phyloP scores from a whole-genome alignment of 345 rosid genomes.

The Syzygium grande region DNA sequence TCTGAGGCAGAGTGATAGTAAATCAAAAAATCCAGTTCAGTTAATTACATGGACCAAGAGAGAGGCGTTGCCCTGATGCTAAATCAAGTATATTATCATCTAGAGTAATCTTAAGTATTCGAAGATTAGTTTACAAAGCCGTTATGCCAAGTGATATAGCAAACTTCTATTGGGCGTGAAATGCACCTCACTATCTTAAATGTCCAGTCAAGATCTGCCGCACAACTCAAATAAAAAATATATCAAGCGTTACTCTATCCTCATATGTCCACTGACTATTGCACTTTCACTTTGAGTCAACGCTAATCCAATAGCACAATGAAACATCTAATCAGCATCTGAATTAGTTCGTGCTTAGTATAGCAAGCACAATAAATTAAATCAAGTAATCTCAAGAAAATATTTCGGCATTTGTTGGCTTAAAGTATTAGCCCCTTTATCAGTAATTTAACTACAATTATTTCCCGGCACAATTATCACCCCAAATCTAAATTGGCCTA shows the following conservation, averaged over 20 bases:
- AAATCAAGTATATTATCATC: neutral
- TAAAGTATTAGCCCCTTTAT: neutral
- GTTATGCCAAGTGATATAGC: neutral
- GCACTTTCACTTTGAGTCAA: neutral
- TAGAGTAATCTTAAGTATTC: neutral
- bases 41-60: neutral
- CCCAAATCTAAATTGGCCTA: neutral
- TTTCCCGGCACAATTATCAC: neutral
- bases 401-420: neutral
- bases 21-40: neutral
- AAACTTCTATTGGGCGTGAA: neutral
- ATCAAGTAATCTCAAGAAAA: neutral
- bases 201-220: neutral
- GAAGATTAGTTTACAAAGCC: neutral
- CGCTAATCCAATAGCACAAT: neutral
- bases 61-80: neutral
- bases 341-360: neutral
- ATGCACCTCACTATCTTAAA: neutral
- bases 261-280: neutral
- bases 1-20: neutral
- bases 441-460: neutral
- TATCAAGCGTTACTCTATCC: neutral
- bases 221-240: neutral
- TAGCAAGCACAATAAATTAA: neutral
- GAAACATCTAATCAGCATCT: neutral